Evolutionary conservation across 1,284 basidiomycete genomes (phyloP), one percentile per base, ranked within the genome.

Genomic region (Trametes hirsuta): DNA sequence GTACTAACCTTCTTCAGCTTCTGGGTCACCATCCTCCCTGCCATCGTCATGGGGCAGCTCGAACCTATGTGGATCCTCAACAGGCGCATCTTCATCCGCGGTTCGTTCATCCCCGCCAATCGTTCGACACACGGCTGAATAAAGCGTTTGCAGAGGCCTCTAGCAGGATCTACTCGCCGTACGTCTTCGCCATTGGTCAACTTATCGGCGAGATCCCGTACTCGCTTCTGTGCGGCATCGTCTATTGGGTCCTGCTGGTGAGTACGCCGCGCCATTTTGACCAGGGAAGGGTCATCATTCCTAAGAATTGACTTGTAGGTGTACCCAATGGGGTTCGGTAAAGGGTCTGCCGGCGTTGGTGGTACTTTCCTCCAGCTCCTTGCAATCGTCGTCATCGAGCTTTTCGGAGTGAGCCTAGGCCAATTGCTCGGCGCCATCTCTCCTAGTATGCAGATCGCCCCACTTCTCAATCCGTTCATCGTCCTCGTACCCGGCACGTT

Each of bases 31-130:
- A 83, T 93, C 47, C 73, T 93, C 30, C 91, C 92, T 18, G 88
- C 89, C 25, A 84, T 94, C 66, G 79, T 94, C 66, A 90, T 93
- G 81, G 77, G 83, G 2, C 90, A 93, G 74, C 88, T 95, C 59
- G 90, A 94, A 74, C 93, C 94, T 0, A 76, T 93, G 77, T 97
- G 94, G 80, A 91, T 97, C 69, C 80, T 88, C 75, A 91, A 91
- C 61, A 80, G 94, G 73, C 79, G 76, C 55, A 85, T 83, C 39
- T 90, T 89, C 73, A 84, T 91, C 63, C 83, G 91, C 73, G 87
- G 87, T 76, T 62, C 21, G 64, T 59, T 45, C 6, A n/a, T 6
- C 6, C 34, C 24, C 10, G 21, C 4, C 9, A 8, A 4, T 40
- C 5, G 6, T n/a, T 14, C 45, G 9, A 18, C 4, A 15, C 5